phyloP scores from a whole-genome alignment of 129 eudicot genomes.

The Chrysanthemum seticuspe region DNA sequence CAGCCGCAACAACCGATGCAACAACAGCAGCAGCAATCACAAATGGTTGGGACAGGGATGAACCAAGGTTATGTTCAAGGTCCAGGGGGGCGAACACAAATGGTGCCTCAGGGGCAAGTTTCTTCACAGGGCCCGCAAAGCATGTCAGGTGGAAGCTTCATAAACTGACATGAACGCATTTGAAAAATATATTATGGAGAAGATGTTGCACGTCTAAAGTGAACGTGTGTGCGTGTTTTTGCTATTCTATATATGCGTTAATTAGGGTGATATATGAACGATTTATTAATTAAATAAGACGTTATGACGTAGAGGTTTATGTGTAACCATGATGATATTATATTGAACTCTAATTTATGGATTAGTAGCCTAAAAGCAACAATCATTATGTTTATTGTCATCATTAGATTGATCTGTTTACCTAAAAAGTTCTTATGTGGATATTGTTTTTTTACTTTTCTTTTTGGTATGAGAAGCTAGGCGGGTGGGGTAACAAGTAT shows the following conservation, averaged over 20 bases:
- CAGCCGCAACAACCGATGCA: slow-evolving; percentile 19
- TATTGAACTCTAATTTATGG: background rate
- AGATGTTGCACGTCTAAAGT: background rate
- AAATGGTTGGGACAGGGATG: slow-evolving; percentile 70
- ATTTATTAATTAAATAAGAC: slow-evolving; percentile 6
- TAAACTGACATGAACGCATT: slow-evolving; percentile 27
- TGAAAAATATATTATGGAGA: background rate
- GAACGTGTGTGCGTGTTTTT: slow-evolving; percentile 11
- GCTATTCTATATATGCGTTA: background rate
- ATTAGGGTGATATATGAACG: background rate
- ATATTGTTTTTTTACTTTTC: background rate
- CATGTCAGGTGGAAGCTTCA: slow-evolving; percentile 63
- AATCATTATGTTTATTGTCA: background rate
- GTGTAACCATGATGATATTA: background rate
- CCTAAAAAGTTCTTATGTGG: background rate
- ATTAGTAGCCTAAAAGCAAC: slow-evolving; percentile 4
- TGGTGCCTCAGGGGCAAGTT: slow-evolving; percentile 65
- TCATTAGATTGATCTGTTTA: slow-evolving; percentile 14
- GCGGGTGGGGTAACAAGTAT: too few species aligned
- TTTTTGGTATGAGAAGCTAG: too few species aligned
- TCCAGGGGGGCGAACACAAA: slow-evolving; percentile 73
- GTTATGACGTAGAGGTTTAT: slow-evolving; percentile 12
- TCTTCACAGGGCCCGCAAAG: slow-evolving; percentile 77
- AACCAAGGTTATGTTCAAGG: slow-evolving; percentile 78
- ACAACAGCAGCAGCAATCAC: slow-evolving; percentile 58